Conservation (phyloP, 1,139 yeast genomes). For the Suhomyces atakaporum region DNA sequence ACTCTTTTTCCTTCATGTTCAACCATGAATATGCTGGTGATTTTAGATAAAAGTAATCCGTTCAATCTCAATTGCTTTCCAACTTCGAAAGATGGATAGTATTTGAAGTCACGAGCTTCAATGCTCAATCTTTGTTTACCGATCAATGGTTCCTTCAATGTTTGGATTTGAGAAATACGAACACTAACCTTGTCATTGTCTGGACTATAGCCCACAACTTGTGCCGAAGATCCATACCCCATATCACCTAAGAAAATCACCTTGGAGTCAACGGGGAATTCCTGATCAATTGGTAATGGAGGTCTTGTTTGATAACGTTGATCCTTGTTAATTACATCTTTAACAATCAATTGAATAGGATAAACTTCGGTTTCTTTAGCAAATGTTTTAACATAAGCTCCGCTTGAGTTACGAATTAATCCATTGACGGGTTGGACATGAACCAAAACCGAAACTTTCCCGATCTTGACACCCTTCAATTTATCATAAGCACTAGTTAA, state of each 20-base stretch:
- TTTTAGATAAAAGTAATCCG: slow-evolving; percentile 69
- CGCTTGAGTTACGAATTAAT: slow-evolving; percentile 63
- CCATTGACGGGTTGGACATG: slow-evolving; percentile 81
- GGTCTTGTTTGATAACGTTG: slow-evolving; percentile 70
- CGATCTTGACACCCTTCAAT: slow-evolving; percentile 60
- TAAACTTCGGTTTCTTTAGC: slow-evolving; percentile 53
- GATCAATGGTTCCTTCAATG: slow-evolving; percentile 59
- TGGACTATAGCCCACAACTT: slow-evolving; percentile 62
- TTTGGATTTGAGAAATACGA: slow-evolving; percentile 49
- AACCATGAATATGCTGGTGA: slow-evolving; percentile 73
- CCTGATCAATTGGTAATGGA: slow-evolving; percentile 77
- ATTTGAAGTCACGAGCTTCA: slow-evolving; percentile 59
- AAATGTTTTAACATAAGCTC: slow-evolving; percentile 76
- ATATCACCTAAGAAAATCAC: slow-evolving; percentile 85
- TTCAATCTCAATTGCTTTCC: slow-evolving; percentile 59
- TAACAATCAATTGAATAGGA: slow-evolving; percentile 81
- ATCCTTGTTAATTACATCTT: slow-evolving; percentile 72
- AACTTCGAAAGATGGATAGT: slow-evolving; percentile 68
- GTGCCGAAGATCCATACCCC: slow-evolving; percentile 87
- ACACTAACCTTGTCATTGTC: slow-evolving; percentile 56
- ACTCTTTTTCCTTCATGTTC: slow-evolving; percentile 49
- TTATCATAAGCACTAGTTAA: slow-evolving; percentile 43
- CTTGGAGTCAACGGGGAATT: slow-evolving; percentile 72
- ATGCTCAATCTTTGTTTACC: slow-evolving; percentile 59
- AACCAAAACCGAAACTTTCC: slow-evolving; percentile 58